Evolutionary conservation across 192 early-diverging fungal species (phyloP).

Genomic region (Chytriomyces sp.): DNA sequence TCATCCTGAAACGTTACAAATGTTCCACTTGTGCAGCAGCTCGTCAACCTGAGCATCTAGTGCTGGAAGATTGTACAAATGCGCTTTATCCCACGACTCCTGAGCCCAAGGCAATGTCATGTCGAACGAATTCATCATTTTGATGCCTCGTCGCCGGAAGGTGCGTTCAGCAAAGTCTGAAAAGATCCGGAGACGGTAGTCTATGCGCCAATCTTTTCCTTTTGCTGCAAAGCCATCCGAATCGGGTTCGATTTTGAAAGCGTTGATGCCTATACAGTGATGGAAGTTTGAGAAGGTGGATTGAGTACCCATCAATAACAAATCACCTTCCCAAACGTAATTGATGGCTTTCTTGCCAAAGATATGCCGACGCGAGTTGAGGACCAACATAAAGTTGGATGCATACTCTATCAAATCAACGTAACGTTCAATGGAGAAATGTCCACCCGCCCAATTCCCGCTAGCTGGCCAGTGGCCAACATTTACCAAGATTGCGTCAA

Average conservation of each 20-base stretch:
- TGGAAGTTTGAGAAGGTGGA: too few species aligned
- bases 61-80: not conserved
- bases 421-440: conserved; percentile 10
- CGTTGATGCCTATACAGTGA: too few species aligned
- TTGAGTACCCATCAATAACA: too few species aligned
- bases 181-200: too few species aligned
- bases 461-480: conserved; percentile 22
- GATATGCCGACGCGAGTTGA: not conserved
- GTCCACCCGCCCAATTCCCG: not conserved
- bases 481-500: not conserved
- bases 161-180: too few species aligned
- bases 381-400: not conserved
- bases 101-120: too few species aligned
- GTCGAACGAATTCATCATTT: too few species aligned
- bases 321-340: conserved; percentile 15
- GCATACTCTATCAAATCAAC: not conserved
- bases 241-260: not conserved
- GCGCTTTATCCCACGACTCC: too few species aligned
- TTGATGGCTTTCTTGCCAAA: not conserved
- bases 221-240: not conserved
- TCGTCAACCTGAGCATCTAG: conserved; percentile 19
- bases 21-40: conserved; percentile 16
- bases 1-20: too few species aligned
- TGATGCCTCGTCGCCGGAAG: too few species aligned
- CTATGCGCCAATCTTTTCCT: conserved; percentile 5